Evolutionary conservation across 169 alveolate genomes (phyloP), one percentile per base, ranked within the genome.

Genomic region (Plasmodium adleri): DNA sequence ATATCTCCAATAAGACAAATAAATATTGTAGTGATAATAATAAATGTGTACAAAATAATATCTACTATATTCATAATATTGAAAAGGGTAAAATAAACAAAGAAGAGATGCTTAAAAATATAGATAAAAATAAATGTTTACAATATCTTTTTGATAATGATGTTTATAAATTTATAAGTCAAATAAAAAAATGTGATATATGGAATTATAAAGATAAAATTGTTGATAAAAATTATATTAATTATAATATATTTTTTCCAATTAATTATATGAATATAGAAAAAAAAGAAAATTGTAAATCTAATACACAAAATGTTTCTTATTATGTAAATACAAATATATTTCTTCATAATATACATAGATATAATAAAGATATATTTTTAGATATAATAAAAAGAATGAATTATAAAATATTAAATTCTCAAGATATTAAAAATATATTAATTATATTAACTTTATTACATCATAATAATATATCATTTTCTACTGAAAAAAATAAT

Each of bases 41-140:
- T 5, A 39, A 39, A 39, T 39, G 7, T 39, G 47, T 9, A 39
- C 10, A 39, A 39, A 67, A 68, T 24, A 68, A 83, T 47, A 28
- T 70, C 10, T 83, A 83, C n/a, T 83, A 83, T 39, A 83, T 83
- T 8, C 91, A 83, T 49, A 83, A 83, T 32, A 83, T 83, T 7
- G 91, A 68, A 26, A 83, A 56, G 12, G 73, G 59, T 1, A 83
- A 68, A 24, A 49, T 68, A 24, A 68, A 83, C 6, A 83, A 62
- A 83, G 80, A 68, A 8, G 91, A 83, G 20, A n/a, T 83, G 12
- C 50, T 83, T 12, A 56, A 49, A 59, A 47, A 17, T 2, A 24
- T 47, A 15, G 71, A 72, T 54, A 58, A 83, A 47, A 68, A 68
- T 62, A 43, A 22, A 6, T 68, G 73, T 5, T 54, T 58, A 28